Evolutionary conservation across 2,329 filamentous ascomycete genomes (phyloP).

Genomic region (Albifimbria verrucaria): DNA sequence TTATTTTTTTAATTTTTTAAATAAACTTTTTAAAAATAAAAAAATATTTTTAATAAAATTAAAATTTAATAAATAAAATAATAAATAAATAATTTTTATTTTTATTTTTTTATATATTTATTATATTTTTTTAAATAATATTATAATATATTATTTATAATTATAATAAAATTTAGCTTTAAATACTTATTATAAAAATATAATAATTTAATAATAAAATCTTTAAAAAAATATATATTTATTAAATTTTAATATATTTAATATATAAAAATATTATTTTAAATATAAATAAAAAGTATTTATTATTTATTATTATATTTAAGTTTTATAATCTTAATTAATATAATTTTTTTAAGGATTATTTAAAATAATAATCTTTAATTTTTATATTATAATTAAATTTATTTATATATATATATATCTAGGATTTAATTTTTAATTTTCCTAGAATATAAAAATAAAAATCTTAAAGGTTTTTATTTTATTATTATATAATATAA

Average conservation of each 20-base stretch:
- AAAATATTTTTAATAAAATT: neutral
- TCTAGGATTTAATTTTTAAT: neutral
- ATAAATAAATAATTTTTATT: neutral
- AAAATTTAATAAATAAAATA: neutral
- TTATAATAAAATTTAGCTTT: neutral
- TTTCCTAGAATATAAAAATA: neutral
- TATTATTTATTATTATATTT: neutral
- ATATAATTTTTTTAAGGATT: neutral
- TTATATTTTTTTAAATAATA: neutral
- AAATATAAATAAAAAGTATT: neutral
- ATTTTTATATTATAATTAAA: neutral
- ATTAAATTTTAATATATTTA: neutral
- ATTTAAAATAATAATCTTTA: neutral
- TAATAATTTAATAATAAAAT: conserved; percentile 1
- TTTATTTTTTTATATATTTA: neutral
- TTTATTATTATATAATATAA: neutral
- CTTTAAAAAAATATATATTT: neutral
- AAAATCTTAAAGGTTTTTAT: neutral
- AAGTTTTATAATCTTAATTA: neutral
- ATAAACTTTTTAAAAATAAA: neutral
- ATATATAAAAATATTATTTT: neutral
- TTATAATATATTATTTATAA: conserved; percentile 1
- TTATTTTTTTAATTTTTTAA: neutral
- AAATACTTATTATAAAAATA: neutral
- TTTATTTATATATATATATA: neutral